Evolutionary conservation across 805 yeast genomes (phyloP).

Genomic region (Torulaspora delbrueckii): DNA sequence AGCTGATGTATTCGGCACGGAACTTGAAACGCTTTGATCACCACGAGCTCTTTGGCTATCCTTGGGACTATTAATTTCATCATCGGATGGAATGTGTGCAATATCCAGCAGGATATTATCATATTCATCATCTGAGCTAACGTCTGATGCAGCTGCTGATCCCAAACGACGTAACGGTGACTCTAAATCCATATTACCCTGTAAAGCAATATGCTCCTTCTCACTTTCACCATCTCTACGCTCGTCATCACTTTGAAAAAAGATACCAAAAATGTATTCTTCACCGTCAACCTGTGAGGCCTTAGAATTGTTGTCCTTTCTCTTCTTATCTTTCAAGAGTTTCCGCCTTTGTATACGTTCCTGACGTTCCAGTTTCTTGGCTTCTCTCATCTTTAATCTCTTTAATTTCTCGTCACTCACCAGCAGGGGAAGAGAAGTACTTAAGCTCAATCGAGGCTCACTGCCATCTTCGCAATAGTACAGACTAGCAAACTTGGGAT

Average conservation of each 20-base stretch:
- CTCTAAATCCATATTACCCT: conserved; percentile 17
- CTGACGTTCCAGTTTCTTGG: conserved; percentile 27
- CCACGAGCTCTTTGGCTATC: conserved; percentile 25
- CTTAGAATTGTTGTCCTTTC: conserved; percentile 18
- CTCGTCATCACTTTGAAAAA: conserved; percentile 32
- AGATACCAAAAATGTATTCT: conserved; percentile 34
- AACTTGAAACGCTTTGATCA: conserved; percentile 2
- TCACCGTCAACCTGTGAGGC: conserved; percentile 39
- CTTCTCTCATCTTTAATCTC: conserved; percentile 27
- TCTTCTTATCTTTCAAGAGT: conserved; percentile 18
- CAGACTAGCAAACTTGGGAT: conserved; percentile 35
- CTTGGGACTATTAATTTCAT: conserved; percentile 40
- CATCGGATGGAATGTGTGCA: conserved; percentile 35
- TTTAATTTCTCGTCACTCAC: conserved; percentile 30
- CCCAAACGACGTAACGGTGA: conserved; percentile 25
- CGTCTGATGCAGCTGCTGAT: conserved; percentile 19
- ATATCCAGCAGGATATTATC: conserved; percentile 34
- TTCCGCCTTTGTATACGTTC: conserved; percentile 31
- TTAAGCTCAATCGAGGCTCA: conserved; percentile 32
- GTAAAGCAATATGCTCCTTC: conserved; percentile 3
- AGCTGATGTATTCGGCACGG: conserved; percentile 11
- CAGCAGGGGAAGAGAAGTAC: conserved; percentile 33
- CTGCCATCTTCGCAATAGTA: conserved; percentile 33
- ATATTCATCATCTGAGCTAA: conserved; percentile 33
- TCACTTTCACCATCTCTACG: conserved; percentile 11